Evolutionary conservation across 1,284 basidiomycete genomes (phyloP), one percentile per base, ranked within the genome.

Genomic region (Limonomyces culmigenus): DNA sequence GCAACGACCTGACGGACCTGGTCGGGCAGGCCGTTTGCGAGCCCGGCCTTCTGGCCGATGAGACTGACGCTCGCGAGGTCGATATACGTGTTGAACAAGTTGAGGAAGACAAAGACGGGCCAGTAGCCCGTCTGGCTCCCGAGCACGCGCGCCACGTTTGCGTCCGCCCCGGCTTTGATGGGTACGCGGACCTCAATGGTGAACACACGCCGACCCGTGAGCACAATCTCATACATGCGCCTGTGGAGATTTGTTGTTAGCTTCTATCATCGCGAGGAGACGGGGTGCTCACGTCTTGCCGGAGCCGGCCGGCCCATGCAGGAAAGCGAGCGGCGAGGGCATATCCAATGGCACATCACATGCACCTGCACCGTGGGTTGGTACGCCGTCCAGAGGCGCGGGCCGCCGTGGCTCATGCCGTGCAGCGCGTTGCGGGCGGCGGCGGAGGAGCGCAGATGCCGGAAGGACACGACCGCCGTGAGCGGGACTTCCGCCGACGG

Each of bases 21-120:
- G n/a, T n/a, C n/a, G n/a, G n/a, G n/a, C n/a, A n/a, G n/a, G n/a
- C n/a, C n/a, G n/a, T n/a, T n/a, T n/a, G n/a, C n/a, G n/a, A n/a
- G n/a, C n/a, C n/a, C n/a, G n/a, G n/a, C n/a, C 62, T 97, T 97
- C 51, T 93, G 89, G 1, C 93, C 93, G 45, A 96, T 96, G 16
- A 98, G 51, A 5, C 92, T 91, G 25, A 92, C 73, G 38, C 81
- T 80, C 0, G 87, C 91, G n/a, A 98, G 65, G 50, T 98, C 93
- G 41, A 97, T 75, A 39, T 97, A 57, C 42, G 73, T 83, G 51
- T 78, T 88, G 48, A 93, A 55, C 1, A 83, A 87, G 47, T 80
- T 80, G 38, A 95, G 58, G 62, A 92, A 88, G 3, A 79, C 79
- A 55, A 97, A 96, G 4, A 88, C 65, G 2, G 91, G 91, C 66